phyloP scores from a whole-genome alignment of 2,329 filamentous ascomycete species.

The Aspergillus viridinutans region DNA sequence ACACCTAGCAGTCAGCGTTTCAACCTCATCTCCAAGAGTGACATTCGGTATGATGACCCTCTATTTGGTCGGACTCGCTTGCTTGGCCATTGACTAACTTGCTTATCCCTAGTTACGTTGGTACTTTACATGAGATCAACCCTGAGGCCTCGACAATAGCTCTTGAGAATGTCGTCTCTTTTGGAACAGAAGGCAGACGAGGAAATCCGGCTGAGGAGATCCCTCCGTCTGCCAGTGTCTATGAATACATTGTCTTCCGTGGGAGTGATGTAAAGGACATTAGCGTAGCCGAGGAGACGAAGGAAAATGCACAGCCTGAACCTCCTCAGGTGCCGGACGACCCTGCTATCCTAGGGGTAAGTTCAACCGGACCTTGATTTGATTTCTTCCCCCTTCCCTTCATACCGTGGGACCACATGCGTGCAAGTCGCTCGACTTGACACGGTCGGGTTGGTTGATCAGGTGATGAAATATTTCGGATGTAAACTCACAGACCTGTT shows the following conservation, averaged over 20 bases:
- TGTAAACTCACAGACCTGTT: constrained; percentile 77
- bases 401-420: not conserved
- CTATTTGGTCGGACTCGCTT: constrained; percentile 6
- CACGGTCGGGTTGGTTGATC: constrained; percentile 21
- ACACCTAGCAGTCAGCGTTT: constrained; percentile 70
- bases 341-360: constrained; percentile 94
- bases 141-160: constrained; percentile 95
- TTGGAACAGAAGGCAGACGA: constrained; percentile 87
- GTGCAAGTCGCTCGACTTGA: constrained; percentile 2
- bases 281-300: constrained; percentile 79
- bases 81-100: constrained; percentile 32
- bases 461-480: constrained; percentile 88
- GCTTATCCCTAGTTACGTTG: constrained; percentile 68
- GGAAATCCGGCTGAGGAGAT: constrained; percentile 77
- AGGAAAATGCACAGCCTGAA: constrained; percentile 67
- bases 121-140: constrained; percentile 95
- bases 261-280: constrained; percentile 98
- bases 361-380: constrained; percentile 42
- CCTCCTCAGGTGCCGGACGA: constrained; percentile 82
- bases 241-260: constrained; percentile 98
- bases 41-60: constrained; percentile 71
- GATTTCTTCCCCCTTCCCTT: constrained; percentile 4
- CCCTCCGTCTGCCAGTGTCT: constrained; percentile 76
- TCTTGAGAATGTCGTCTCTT: constrained; percentile 91
- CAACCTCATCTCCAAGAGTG: constrained; percentile 94